phyloP scores from a whole-genome alignment of 2,329 filamentous ascomycete genomes.

The Diaporthe helianthi region DNA sequence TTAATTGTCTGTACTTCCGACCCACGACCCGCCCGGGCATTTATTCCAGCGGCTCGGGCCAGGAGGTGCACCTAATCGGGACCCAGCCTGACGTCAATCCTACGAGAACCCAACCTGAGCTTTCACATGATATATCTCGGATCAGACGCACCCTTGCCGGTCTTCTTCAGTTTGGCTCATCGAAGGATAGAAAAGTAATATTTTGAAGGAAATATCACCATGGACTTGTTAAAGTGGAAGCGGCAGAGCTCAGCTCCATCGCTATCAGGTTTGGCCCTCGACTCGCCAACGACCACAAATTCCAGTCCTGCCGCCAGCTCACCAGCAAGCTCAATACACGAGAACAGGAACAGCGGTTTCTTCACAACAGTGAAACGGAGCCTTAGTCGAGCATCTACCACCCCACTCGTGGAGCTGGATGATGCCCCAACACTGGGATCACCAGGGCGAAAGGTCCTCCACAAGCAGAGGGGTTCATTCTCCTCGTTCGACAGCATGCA shows the following conservation, averaged over 20 bases:
- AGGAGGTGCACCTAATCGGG: constrained; percentile 26
- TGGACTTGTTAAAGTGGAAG: constrained; percentile 35
- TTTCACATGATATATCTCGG: neutral
- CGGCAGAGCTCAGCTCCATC: constrained; percentile 34
- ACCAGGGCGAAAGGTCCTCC: constrained; percentile 28
- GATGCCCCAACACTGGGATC: constrained; percentile 23
- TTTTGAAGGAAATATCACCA: neutral
- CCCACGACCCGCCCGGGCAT: constrained; percentile 17
- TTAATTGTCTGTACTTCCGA: constrained; percentile 12
- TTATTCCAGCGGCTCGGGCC: constrained; percentile 29
- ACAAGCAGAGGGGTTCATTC: constrained; percentile 35
- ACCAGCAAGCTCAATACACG: constrained; percentile 39
- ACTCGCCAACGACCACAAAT: constrained; percentile 33
- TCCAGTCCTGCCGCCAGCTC: constrained; percentile 36
- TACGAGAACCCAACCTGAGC: constrained; percentile 18
- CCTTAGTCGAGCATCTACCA: constrained; percentile 38
- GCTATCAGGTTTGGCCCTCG: constrained; percentile 30
- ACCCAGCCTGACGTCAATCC: constrained; percentile 28
- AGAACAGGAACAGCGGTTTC: constrained; percentile 37
- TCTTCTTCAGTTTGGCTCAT: neutral
- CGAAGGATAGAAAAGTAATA: neutral
- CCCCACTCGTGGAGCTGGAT: constrained; percentile 26
- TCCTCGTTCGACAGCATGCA: constrained; percentile 38
- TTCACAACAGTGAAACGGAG: constrained; percentile 39
- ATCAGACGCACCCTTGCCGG: neutral